Conservation (phyloP, 106 monocot genomes). For the Allium cepa region DNA sequence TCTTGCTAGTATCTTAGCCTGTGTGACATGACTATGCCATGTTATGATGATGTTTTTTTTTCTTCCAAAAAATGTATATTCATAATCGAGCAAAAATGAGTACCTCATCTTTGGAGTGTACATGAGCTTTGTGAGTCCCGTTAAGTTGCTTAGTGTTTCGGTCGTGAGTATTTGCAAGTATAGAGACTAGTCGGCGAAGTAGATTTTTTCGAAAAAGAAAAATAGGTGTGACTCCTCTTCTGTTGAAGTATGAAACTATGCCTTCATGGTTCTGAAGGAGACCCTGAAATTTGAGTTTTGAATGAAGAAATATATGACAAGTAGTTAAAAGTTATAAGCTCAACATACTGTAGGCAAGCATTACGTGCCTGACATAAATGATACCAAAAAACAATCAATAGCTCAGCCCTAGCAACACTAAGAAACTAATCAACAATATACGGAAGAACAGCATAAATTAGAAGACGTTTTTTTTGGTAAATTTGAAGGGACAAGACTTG, state of each 20-base stretch:
- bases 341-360: background rate
- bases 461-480: background rate
- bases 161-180: constrained; percentile 54
- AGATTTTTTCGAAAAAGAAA: constrained; percentile 35
- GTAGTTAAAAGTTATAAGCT: background rate
- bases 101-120: constrained; percentile 56
- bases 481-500: too few species aligned
- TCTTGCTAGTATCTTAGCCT: constrained; percentile 44
- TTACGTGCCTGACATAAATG: too few species aligned
- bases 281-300: constrained; percentile 25
- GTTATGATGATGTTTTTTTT: background rate
- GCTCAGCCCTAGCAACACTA: background rate
- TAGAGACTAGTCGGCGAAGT: constrained; percentile 37
- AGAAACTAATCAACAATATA: background rate
- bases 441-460: background rate
- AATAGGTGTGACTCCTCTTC: constrained; percentile 45
- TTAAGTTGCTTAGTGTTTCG: constrained; percentile 43
- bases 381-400: background rate
- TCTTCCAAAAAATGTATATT: background rate
- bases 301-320: background rate
- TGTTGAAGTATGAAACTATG: constrained; percentile 56
- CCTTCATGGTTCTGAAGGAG: constrained; percentile 37
- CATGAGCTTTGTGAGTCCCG: constrained; percentile 70
- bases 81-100: background rate
- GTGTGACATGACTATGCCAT: background rate